Evolutionary conservation across 768 basidiomycete genomes (phyloP), one percentile per base, ranked within the genome.

Genomic region (Podaxis sp.): DNA sequence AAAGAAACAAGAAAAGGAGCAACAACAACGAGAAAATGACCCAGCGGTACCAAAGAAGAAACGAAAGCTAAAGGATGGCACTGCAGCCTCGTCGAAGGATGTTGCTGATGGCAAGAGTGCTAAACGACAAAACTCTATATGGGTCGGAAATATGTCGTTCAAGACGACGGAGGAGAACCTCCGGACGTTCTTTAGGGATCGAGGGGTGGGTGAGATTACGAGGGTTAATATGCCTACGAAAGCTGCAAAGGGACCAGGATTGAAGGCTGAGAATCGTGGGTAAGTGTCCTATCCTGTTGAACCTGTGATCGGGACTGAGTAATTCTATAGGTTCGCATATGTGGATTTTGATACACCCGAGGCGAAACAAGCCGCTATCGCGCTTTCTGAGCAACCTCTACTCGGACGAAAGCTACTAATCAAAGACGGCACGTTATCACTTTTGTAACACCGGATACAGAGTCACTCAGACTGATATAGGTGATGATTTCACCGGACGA

Each of bases 111-210:
- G 68, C 50, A 69, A 71, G 13, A 44, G 13, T 37, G 16, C 32
- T 23, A 87, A 86, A 71, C 84, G 89, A 25, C 85, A 91, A 72
- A 87, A 95, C 70, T 95, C 93, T 4, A 80, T 98, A 50, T 98
- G 96, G 96, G 90, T 98, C 32, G 96, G 96, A 44, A 98, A 98
- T 74, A 70, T 98, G 71, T 82, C 90, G 5, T 98, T 90, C 81
- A 90, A 89, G 74, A 98, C 96, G 55, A 91, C 89, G 0, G 76
- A 81, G 59, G 85, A 89, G 10, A 76, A 87, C n/a, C 74, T 98
- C 35, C 80, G 78, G 44, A 68, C 65, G 32, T 93, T 93, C 73
- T 93, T 93, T 70, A 80, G 83, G 44, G 84, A 80, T 1, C 32
- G 36, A 10, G 59, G 44, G n/a, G 83, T 76, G 28, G 90, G 88